Base-by-base conservation (phyloP, 441 rosid genomes). In the Euphorbia corollata region DNA sequence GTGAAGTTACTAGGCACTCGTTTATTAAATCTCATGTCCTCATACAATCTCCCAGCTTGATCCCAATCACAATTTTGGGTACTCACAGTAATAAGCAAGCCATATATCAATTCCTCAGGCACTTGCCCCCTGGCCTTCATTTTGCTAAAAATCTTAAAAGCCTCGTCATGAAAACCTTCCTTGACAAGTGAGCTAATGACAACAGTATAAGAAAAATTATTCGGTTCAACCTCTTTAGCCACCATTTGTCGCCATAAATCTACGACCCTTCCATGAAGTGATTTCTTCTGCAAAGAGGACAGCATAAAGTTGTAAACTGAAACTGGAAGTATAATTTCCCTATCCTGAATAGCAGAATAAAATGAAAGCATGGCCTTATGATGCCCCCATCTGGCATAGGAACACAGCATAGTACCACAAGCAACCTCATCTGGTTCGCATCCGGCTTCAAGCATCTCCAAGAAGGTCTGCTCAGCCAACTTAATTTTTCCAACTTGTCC, bases 381-480 rank as follows among this genome's bases (percentile, higher is more conserved):
- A 36, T 80, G 82, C 19, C 96, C 98, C 98, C 98, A 92, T 79
- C 97, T 82, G 12, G 98, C 98, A 74, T 92, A 92, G 8, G 92
- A 74, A 76, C 98, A 92, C 68, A 92, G 65, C 92, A 92, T 87
- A 12, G 97, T 90, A 66, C 98, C 98, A 60, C 94, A 92, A 75
- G 97, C 98, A 71, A 92, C 87, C 70, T 83, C 90, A 72, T 92
- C 98, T 0, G 98, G 92, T 74, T 92, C 97, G 64, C 92, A 87
- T 59, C 96, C 96, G 0, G 73, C 86, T 77, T 92, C 91, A 30
- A 90, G 97, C 97, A 92, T 88, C 81, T 92, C 98, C 79, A 92
- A 69, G 84, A 92, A 90, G 18, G 83, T 84, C 67, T 90, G 85
- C 62, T 92, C 97, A 15, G 96, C 92, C 74, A 90, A 70, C 78